Evolutionary conservation across 768 basidiomycete species (phyloP).

Genomic region (Serpula lacrymans): DNA sequence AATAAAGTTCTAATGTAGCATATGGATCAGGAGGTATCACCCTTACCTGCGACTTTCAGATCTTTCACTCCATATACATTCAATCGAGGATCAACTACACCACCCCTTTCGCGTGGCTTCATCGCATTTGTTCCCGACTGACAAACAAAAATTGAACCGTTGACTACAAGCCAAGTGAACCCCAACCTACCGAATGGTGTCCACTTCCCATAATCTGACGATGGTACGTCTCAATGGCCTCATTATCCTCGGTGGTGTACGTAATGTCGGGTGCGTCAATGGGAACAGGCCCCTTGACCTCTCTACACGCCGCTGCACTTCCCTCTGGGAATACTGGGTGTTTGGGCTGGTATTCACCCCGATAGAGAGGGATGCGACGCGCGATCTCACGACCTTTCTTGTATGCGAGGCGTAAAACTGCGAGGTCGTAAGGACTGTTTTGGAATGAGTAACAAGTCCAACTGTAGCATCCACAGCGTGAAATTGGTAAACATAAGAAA

Average conservation of each 20-base stretch:
- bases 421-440: slow-evolving; percentile 22
- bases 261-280: slow-evolving; percentile 26
- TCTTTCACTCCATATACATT: slow-evolving; percentile 59
- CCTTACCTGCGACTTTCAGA: slow-evolving; percentile 55
- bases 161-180: background rate
- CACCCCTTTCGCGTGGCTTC: slow-evolving; percentile 56
- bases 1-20: background rate
- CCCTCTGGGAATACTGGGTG: slow-evolving; percentile 19
- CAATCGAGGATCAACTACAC: slow-evolving; percentile 60
- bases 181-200: slow-evolving; percentile 29
- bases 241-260: slow-evolving; percentile 33
- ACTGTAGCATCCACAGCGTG: background rate
- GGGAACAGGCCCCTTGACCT: slow-evolving; percentile 13
- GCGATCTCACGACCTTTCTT: slow-evolving; percentile 23
- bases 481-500: too few species aligned
- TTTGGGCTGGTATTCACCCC: slow-evolving; percentile 24
- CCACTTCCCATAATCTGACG: slow-evolving; percentile 22
- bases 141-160: too few species aligned
- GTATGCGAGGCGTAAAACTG: slow-evolving; percentile 22
- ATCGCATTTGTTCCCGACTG: slow-evolving; percentile 69
- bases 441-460: background rate
- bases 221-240: slow-evolving; percentile 27
- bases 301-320: slow-evolving; percentile 24
- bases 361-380: slow-evolving; percentile 40
- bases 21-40: too few species aligned